A percentile compares a stretch with the other conserved stretches of the same genome.
These are phyloP conservation scores for Jatropha podagrica DNA, from an alignment of 441 rosid species.

Conservation along the genomic window DNA sequence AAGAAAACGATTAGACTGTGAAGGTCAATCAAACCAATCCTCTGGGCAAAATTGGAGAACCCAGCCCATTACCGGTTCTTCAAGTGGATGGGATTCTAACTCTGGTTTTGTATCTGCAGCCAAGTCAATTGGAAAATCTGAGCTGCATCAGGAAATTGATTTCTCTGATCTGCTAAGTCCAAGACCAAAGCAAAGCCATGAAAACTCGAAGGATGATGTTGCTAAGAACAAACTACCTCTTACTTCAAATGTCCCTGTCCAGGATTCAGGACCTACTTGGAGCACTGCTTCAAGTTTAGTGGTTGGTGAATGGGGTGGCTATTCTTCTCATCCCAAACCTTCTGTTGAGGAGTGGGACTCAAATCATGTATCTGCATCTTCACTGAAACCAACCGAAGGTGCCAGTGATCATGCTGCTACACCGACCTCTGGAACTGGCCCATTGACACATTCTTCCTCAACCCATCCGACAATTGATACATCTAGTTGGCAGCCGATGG, in stretches of 20 bases:
- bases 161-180: slow-evolving; percentile 53
- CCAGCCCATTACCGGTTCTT: slow-evolving; percentile 43
- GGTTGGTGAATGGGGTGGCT: slow-evolving; percentile 52
- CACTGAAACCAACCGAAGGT: slow-evolving; percentile 47
- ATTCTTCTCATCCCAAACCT: slow-evolving; percentile 43
- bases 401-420: slow-evolving; percentile 51
- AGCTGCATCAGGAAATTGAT: slow-evolving; percentile 48
- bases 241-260: slow-evolving; percentile 48
- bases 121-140: slow-evolving; percentile 36
- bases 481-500: slow-evolving; percentile 64
- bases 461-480: slow-evolving; percentile 44
- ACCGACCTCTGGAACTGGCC: slow-evolving; percentile 60
- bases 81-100: slow-evolving; percentile 52
- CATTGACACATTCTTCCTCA: slow-evolving; percentile 42
- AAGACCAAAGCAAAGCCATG: slow-evolving; percentile 40
- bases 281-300: slow-evolving; percentile 67
- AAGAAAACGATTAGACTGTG: slow-evolving; percentile 47
- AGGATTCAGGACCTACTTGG: slow-evolving; percentile 74
- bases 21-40: slow-evolving; percentile 45
- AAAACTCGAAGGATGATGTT: slow-evolving; percentile 44
- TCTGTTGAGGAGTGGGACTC: slow-evolving; percentile 56
- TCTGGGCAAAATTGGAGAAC: slow-evolving; percentile 64
- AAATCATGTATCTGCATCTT: slow-evolving; percentile 42
- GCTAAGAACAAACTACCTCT: slow-evolving; percentile 49
- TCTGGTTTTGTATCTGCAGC: slow-evolving; percentile 40